Conservation (phyloP, 129 eudicot species). For the Centella asiatica region DNA sequence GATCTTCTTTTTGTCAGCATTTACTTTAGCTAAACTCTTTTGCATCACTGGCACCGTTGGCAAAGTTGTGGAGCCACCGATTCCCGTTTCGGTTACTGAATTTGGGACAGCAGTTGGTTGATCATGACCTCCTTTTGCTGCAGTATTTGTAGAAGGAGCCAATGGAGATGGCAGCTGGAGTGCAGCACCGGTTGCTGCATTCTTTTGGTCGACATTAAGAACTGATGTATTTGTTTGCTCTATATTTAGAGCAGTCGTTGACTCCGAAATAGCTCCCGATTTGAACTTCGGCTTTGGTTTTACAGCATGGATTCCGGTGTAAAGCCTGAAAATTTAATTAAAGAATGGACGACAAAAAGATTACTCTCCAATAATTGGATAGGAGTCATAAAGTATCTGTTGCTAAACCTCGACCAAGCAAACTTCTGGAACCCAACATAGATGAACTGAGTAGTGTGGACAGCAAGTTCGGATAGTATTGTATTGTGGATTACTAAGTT, state of each 20-base stretch:
- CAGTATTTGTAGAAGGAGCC: slow-evolving; percentile 48
- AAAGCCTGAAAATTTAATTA: slow-evolving; percentile 37
- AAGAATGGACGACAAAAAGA: not conserved
- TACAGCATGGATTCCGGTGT: slow-evolving; percentile 82
- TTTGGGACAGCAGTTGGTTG: slow-evolving; percentile 26
- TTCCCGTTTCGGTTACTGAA: slow-evolving; percentile 39
- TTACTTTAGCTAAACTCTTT: slow-evolving; percentile 52
- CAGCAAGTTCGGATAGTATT: too few species aligned
- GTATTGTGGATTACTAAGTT: too few species aligned
- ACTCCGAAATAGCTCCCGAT: slow-evolving; percentile 61
- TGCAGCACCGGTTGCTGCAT: slow-evolving; percentile 32
- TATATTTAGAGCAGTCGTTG: slow-evolving; percentile 52
- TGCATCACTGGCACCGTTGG: slow-evolving; percentile 32
- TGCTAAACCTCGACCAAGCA: too few species aligned
- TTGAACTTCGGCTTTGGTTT: slow-evolving; percentile 78
- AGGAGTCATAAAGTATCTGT: too few species aligned
- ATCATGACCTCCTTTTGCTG: slow-evolving; percentile 48
- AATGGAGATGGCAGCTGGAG: slow-evolving; percentile 42
- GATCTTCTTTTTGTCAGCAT: slow-evolving; percentile 81
- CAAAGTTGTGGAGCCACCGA: slow-evolving; percentile 36
- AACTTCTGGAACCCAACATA: not conserved
- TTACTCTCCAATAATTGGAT: not conserved
- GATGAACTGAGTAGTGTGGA: not conserved
- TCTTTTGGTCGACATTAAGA: slow-evolving; percentile 57
- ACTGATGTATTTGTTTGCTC: slow-evolving; percentile 55